Conservation (phyloP, 306 rosid species). For the Casuarina glauca region DNA sequence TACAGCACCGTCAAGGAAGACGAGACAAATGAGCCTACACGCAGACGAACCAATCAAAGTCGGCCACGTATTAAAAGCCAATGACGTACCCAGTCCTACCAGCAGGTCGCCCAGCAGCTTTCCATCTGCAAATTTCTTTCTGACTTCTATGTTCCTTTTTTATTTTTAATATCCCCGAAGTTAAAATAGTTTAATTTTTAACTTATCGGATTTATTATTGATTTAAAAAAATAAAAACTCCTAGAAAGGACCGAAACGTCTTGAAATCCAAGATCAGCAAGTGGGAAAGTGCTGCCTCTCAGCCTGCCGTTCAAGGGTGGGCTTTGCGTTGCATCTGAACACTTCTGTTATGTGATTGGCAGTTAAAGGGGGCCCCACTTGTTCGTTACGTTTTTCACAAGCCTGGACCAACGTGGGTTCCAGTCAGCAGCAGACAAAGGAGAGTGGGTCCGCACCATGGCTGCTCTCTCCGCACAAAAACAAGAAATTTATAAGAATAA, state of each 20-base stretch:
- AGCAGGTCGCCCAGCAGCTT: no score
- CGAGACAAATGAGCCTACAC: background rate
- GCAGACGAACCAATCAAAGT: background rate
- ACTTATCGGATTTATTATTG: no score
- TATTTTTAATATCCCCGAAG: no score
- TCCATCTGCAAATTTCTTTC: no score
- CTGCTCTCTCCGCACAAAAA: background rate
- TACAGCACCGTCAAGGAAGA: background rate
- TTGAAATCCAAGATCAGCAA: no score
- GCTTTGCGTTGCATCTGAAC: no score
- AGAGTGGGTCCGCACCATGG: background rate
- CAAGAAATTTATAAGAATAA: no score
- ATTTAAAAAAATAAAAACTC: no score
- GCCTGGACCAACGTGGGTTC: constrained; percentile 9
- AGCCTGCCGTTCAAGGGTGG: no score
- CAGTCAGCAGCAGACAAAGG: background rate
- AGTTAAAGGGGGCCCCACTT: constrained; percentile 25
- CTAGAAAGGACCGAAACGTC: no score
- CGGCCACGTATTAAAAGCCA: background rate
- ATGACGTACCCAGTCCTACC: background rate
- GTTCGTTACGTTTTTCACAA: constrained; percentile 34
- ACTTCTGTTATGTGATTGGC: constrained; percentile 13
- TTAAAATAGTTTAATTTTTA: no score
- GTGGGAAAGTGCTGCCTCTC: no score
- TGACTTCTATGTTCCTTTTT: background rate